Percentiles rank a stretch among this genome's conserved stretches.
phyloP scores from a whole-genome alignment of 345 rosid genomes.

The Gossypium thurberi region DNA sequence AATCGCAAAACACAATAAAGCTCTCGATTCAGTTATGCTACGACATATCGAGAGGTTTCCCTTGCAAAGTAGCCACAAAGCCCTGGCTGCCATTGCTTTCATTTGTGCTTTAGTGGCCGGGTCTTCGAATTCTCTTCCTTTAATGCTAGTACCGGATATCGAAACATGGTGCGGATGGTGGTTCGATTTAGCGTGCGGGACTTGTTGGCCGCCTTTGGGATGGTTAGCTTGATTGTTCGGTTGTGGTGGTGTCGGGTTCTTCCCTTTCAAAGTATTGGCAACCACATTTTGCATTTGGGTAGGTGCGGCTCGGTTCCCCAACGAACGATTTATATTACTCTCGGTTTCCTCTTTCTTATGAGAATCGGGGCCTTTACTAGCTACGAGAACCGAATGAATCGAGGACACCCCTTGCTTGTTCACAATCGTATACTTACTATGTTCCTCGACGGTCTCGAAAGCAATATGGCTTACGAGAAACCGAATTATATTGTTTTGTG shows the following conservation, averaged over 20 bases:
- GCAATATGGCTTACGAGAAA: conserved; percentile 81
- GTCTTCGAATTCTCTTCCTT: conserved; percentile 55
- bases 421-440: conserved; percentile 50
- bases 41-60: conserved; percentile 51
- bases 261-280: conserved; percentile 33
- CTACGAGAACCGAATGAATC: conserved; percentile 47
- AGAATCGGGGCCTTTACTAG: conserved; percentile 21
- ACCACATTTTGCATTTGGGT: conserved; percentile 45
- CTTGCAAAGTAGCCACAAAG: conserved; percentile 59
- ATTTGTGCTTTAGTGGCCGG: conserved; percentile 52
- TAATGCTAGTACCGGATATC: conserved; percentile 46
- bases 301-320: conserved; percentile 32
- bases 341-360: conserved; percentile 15
- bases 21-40: conserved; percentile 67
- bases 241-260: neutral
- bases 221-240: neutral
- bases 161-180: conserved; percentile 26
- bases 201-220: conserved; percentile 22
- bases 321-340: conserved; percentile 32
- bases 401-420: conserved; percentile 46
- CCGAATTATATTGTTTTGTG: conserved; percentile 65
- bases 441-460: conserved; percentile 81
- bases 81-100: conserved; percentile 80
- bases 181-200: neutral
- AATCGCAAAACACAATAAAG: conserved; percentile 58